phyloP scores from a whole-genome alignment of 495 filamentous ascomycete species.

The Penicillium maclennaniae region DNA sequence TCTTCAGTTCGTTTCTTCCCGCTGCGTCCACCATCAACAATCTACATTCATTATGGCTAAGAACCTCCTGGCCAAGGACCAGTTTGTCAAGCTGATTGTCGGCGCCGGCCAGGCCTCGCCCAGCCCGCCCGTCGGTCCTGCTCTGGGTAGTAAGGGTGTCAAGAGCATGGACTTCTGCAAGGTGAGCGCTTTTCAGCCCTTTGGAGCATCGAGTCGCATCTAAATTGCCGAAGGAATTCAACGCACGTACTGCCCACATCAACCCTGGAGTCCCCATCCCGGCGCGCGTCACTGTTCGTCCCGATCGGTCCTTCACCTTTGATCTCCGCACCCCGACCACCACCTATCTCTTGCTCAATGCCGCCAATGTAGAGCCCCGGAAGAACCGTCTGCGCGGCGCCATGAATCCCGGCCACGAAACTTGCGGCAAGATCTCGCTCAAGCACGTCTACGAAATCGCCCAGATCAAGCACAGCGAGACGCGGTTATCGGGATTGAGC shows the following conservation, averaged over 20 bases:
- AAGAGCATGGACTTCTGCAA: constrained; percentile 99
- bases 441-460: constrained; percentile 99
- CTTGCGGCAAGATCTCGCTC: constrained; percentile 74
- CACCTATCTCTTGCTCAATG: constrained; percentile 79
- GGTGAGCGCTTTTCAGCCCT: constrained; percentile 46
- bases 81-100: constrained; percentile 96
- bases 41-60: constrained; percentile 66
- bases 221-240: constrained; percentile 73
- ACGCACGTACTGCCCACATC: constrained; percentile 87
- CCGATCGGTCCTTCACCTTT: constrained; percentile 90
- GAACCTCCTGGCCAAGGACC: constrained; percentile 64
- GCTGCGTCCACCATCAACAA: not conserved
- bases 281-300: constrained; percentile 83
- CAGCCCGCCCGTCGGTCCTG: constrained; percentile 95
- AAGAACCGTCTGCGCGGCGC: constrained; percentile 79
- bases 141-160: constrained; percentile 93
- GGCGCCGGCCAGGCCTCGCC: constrained; percentile 95
- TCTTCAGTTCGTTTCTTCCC: constrained; percentile 6
- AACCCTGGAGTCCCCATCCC: constrained; percentile 81
- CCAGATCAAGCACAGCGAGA: constrained; percentile 87
- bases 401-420: constrained; percentile 72
- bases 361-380: constrained; percentile 69
- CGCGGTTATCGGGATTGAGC: constrained; percentile 72
- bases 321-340: constrained; percentile 90
- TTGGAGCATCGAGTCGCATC: not conserved